Percentiles rank a stretch among this genome's conserved stretches.
phyloP scores from a whole-genome alignment of 805 yeast species.

The Candida golubevii region DNA sequence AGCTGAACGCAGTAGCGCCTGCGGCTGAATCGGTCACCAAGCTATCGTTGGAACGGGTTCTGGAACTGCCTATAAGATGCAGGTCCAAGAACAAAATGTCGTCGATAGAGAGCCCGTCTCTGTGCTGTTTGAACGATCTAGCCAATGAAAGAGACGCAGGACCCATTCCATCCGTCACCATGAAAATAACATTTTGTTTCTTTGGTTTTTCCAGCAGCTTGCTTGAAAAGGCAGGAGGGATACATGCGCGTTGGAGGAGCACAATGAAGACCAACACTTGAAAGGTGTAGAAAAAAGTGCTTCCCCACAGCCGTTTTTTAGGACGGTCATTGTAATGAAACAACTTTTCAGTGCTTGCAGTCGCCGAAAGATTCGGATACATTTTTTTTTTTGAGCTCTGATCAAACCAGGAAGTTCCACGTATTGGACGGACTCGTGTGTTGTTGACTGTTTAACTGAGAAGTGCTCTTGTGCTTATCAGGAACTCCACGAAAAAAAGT shows the following conservation, averaged over 20 bases:
- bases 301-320: not conserved
- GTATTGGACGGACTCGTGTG: too few species aligned
- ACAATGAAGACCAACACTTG: not conserved
- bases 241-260: not conserved
- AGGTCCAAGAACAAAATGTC: conserved; percentile 61
- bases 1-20: conserved; percentile 91
- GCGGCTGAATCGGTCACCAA: conserved; percentile 94
- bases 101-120: conserved; percentile 49
- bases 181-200: conserved; percentile 76
- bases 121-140: conserved; percentile 64
- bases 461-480: too few species aligned
- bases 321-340: conserved; percentile 6
- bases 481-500: too few species aligned
- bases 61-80: conserved; percentile 73
- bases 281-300: not conserved
- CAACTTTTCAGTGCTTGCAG: not conserved
- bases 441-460: too few species aligned
- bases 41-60: conserved; percentile 76
- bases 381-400: too few species aligned
- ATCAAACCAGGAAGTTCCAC: too few species aligned
- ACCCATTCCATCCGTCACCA: conserved; percentile 96
- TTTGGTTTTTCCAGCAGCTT: conserved; percentile 1
- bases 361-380: too few species aligned
- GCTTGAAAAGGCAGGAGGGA: too few species aligned
- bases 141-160: conserved; percentile 82